Evolutionary conservation across 352 stramenopile species (phyloP), one percentile per base, ranked within the genome.

Genomic region (Globisporangium cystogenes): DNA sequence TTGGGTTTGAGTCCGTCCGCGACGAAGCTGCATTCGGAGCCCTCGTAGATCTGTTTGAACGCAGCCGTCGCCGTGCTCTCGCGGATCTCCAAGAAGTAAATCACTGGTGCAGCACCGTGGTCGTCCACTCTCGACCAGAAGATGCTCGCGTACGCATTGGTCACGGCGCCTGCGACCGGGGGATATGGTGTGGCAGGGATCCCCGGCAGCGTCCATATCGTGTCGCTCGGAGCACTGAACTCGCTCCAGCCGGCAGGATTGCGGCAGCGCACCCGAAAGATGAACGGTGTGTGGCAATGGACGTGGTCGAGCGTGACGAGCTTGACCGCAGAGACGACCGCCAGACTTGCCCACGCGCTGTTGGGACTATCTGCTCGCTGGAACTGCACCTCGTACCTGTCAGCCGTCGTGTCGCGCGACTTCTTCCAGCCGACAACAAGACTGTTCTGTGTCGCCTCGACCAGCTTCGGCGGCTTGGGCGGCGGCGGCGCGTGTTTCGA

Each of bases 331-430:
- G 63, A 62, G 26, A 70, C 66, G 24, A 62, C 62, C 0, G 68
- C 56, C 1, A 93, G 67, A 1, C 63, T 67, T 1, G 57, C 48
- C 82, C 82, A 92, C 0, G 64, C 29, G 39, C 72, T 77, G 55
- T 80, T 71, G 16, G 52, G 46, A 43, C 70, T 82, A 29, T 90
- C 68, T 7, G 62, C 66, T 26, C 65, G 56, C 21, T 72, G 68
- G 50, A 76, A 90, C 52, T 92, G 82, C 20, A 90, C 51, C 50
- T 92, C 82, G 55, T 89, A 90, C 2, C 77, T 65, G 59, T 92
- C 82, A 2, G 83, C 74, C 0, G 81, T 90, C 46, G 76, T 76
- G 50, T 89, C 76, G 0, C 31, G 39, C 23, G 77, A 70, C 35
- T 74, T 75, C 43, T 82, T 87, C 79, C 79, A 92, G 23, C 66